Base-by-base conservation (phyloP, 1,284 basidiomycete species). In the Phellinidium pouzarii region DNA sequence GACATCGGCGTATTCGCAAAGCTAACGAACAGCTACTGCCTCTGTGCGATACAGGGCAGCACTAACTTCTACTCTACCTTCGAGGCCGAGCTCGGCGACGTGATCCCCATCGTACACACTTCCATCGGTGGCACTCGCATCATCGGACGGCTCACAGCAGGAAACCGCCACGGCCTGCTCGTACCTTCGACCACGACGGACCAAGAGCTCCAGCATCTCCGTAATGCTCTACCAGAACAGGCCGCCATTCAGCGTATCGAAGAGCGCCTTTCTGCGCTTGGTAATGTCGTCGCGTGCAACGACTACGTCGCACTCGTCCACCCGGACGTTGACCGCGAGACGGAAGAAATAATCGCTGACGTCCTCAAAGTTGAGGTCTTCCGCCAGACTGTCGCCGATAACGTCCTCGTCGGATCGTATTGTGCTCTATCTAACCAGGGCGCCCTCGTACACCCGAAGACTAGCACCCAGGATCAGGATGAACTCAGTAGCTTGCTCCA, bases 291-390 rank as follows among this genome's bases (percentile, higher is more conserved):
- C 68, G 93, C 93, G 14, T 96, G 92, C 72, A 99, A 99, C 69
- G 95, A 98, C 75, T 90, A 96, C 65, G 94, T 97, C 59, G 94
- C 94, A 6, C 84, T 97, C 60, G 94, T 96, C 19, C 94, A 97
- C 70, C 96, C 96, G 11, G 96, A 99, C 63, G 77, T 99, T 57
- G 95, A 99, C 73, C 82, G 95, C 54, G 96, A 99, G 73, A 99
- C 96, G 6, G 96, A 99, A 67, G 96, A 99, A 71, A 99, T 99
- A 71, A 97, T 99, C 68, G 95, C 96, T 47, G 96, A 99, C 69
- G 93, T 97, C 9, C 80, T 99, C 61, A 97, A 98, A 71, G 96
- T 99, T 57, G 96, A 99, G 70, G 96, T 99, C 3, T 99, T 99
- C 77, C 78, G 95, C 49, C 95, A 99, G 70, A 99, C 94, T 9